phyloP scores from a whole-genome alignment of 495 filamentous ascomycete genomes.

The Tuber umbilicatum region DNA sequence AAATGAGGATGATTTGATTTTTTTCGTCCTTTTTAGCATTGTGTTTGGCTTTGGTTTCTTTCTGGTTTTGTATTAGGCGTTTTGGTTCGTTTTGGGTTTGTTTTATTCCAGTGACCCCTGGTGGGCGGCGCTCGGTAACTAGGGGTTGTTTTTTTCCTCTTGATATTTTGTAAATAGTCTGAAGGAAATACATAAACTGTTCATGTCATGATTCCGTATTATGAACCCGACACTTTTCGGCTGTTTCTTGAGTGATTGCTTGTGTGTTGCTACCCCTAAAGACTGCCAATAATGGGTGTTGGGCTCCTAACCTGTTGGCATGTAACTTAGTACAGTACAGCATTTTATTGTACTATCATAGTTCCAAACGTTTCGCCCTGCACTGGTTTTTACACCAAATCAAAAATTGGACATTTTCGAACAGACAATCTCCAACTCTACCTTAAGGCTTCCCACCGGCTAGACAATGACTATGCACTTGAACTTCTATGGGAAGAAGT shows the following conservation, averaged over 20 bases:
- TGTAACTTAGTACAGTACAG: too few species aligned
- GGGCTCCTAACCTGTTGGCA: not conserved
- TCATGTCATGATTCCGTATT: not conserved
- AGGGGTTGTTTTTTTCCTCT: not conserved
- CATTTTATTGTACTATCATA: too few species aligned
- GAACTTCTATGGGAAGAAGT: too few species aligned
- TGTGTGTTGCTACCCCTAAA: not conserved
- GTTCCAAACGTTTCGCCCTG: too few species aligned
- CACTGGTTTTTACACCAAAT: too few species aligned
- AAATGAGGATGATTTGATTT: conserved; percentile 1
- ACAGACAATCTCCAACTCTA: too few species aligned
- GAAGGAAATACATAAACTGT: not conserved
- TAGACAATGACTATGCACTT: too few species aligned
- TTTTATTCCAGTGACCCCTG: not conserved
- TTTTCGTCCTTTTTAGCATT: not conserved
- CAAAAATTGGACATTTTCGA: too few species aligned
- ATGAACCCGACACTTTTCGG: not conserved
- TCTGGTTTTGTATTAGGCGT: not conserved
- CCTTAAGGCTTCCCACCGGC: too few species aligned
- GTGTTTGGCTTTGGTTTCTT: not conserved
- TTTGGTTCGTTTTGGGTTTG: not conserved
- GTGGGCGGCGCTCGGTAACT: not conserved
- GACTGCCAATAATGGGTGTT: not conserved
- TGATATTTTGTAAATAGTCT: not conserved
- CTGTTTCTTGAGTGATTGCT: not conserved